Evolutionary conservation across 306 rosid species (phyloP), one percentile per base, ranked within the genome.

Genomic region (Cyamopsis tetragonoloba): DNA sequence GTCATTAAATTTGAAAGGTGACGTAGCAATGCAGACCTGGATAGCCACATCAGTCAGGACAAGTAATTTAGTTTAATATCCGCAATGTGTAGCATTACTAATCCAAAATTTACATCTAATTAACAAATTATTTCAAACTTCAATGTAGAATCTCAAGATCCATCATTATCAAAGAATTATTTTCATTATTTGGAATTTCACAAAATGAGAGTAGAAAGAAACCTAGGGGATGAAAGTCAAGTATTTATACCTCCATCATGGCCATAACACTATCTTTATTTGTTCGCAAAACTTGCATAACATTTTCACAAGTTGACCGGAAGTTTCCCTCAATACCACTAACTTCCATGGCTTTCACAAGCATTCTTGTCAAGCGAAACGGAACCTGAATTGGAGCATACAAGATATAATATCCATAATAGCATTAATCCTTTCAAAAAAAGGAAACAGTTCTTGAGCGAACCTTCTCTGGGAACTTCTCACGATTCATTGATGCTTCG

Each of bases 281-380:
- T 28, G 95, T 79, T 77, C 97, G 88, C 58, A 93, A 82, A 76
- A 93, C 98, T 72, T 88, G 92, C 97, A 93, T 88, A 30, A 93
- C 97, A 82, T 88, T 93, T 77, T 89, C 97, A 68, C 97, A 93
- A 56, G 98, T 93, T 76, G 98, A 87, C 59, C 98, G 98, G 82
- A 89, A 93, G 80, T 93, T 93, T 34, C 98, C 98, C 77, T 93
- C 98, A 3, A 93, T 86, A 43, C 98, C 98, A 77, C 98, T 93
- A 67, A 89, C 97, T 83, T 89, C 98, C 98, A 93, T 93, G 56
- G 98, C 98, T 80, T 93, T 93, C 82, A 86, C 91, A 58, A 93
- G 98, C 98, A 93, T 93, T 78, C 98, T 89, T 47, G 98, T 93
- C 95, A 93, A 80, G 26, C 98, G 96, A 67, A 93, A 93, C 14